phyloP scores from a whole-genome alignment of 257 asterid genomes.

The Solanum peruvianum region DNA sequence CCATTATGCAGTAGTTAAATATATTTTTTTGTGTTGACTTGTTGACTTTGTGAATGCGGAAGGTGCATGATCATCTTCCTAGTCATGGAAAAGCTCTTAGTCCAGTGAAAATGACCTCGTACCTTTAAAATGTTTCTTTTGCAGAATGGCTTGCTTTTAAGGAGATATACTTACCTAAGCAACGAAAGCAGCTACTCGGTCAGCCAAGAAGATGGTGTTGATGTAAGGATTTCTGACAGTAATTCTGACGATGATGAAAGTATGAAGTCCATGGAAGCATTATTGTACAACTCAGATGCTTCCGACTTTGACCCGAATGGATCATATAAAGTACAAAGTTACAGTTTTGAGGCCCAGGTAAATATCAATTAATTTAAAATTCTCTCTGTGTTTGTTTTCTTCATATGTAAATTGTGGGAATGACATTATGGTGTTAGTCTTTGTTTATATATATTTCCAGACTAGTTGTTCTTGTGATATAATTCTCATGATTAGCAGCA shows the following conservation, averaged over 20 bases:
- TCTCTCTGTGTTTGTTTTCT: background rate
- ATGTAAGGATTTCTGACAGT: conserved; percentile 47
- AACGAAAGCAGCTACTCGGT: conserved; percentile 77
- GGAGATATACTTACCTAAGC: conserved; percentile 66
- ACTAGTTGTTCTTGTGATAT: background rate
- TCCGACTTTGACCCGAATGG: conserved; percentile 39
- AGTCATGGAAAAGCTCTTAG: background rate
- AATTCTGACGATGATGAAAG: conserved; percentile 18
- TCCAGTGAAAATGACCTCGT: conserved; percentile 7
- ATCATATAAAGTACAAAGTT: conserved; percentile 49
- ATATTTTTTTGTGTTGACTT: background rate
- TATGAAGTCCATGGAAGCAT: conserved; percentile 33
- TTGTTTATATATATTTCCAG: background rate
- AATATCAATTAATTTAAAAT: background rate
- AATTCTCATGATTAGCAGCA: background rate
- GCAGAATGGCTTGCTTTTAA: conserved; percentile 81
- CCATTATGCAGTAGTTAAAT: background rate
- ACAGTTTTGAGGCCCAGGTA: conserved; percentile 97
- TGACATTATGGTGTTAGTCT: background rate
- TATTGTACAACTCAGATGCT: conserved; percentile 26
- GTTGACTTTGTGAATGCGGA: background rate
- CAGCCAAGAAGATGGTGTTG: conserved; percentile 79
- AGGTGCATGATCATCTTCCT: background rate
- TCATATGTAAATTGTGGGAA: background rate
- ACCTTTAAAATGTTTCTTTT: conserved; percentile 10